Conservation (phyloP, 768 basidiomycete genomes). For the Dictyophora rubrovolvata region DNA sequence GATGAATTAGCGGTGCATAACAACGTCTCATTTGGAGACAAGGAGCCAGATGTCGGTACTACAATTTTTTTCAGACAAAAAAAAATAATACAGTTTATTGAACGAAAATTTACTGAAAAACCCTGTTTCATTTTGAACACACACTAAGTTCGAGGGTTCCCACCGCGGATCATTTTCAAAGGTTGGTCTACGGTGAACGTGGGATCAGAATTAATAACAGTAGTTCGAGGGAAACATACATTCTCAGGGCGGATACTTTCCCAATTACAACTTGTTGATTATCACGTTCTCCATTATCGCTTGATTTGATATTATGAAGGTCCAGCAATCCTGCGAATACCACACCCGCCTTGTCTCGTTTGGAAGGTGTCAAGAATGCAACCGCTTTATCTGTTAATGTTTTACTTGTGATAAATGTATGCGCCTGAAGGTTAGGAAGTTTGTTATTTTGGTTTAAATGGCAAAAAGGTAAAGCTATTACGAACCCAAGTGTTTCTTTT, state of each 20-base stretch:
- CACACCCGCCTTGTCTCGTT: slow-evolving; percentile 10
- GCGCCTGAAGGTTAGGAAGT: background rate
- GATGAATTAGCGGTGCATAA: slow-evolving; percentile 41
- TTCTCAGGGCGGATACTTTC: slow-evolving; percentile 35
- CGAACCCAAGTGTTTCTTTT: background rate
- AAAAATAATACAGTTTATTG: background rate
- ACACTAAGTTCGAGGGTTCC: slow-evolving; percentile 37
- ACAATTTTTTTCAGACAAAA: background rate
- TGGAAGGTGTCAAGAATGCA: background rate
- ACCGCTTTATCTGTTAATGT: background rate
- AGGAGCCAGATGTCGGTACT: slow-evolving; percentile 49
- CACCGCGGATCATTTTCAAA: slow-evolving; percentile 41
- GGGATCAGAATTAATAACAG: background rate
- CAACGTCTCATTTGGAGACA: slow-evolving; percentile 52
- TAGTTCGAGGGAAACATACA: slow-evolving; percentile 30
- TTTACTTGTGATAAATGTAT: background rate
- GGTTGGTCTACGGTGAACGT: slow-evolving; percentile 34
- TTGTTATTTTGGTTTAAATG: background rate
- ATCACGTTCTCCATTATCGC: slow-evolving; percentile 17
- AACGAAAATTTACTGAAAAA: slow-evolving; percentile 3
- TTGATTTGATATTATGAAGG: slow-evolving; percentile 31
- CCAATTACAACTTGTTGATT: slow-evolving; percentile 38
- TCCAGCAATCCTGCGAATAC: slow-evolving; percentile 42
- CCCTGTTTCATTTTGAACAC: slow-evolving; percentile 41
- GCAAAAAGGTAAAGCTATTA: background rate